phyloP scores from a whole-genome alignment of 768 basidiomycete species.

The Russula compacta region DNA sequence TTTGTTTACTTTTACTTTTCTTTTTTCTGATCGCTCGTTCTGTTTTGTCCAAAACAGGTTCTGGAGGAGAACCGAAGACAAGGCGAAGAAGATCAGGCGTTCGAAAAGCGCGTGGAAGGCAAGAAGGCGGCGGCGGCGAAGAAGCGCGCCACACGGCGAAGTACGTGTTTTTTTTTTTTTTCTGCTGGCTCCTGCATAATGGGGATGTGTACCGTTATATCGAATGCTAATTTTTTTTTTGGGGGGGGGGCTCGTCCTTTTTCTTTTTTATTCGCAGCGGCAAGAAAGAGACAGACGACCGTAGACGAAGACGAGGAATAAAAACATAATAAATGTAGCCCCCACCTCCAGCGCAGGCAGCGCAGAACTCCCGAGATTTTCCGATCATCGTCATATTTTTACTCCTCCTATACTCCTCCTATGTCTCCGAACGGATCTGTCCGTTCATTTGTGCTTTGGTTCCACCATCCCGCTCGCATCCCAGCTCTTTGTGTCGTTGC shows the following conservation, averaged over 20 bases:
- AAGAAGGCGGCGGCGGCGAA: slow-evolving; percentile 78
- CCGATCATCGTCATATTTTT: no score
- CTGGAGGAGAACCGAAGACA: slow-evolving; percentile 74
- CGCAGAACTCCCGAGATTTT: no score
- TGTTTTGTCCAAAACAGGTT: slow-evolving; percentile 41
- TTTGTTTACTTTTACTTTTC: background rate
- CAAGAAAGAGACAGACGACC: slow-evolving; percentile 3
- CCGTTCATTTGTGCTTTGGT: no score
- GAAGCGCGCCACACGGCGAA: slow-evolving; percentile 49
- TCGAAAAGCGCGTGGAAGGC: slow-evolving; percentile 77
- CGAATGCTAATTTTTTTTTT: no score
- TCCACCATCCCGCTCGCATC: no score
- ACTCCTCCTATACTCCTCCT: no score
- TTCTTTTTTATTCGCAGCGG: background rate
- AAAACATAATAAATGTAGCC: background rate
- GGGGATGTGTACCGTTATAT: no score
- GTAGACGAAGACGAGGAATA: slow-evolving; percentile 13
- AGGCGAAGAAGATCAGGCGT: slow-evolving; percentile 85
- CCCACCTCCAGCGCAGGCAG: no score
- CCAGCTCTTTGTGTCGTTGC: background rate
- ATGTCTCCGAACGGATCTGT: no score
- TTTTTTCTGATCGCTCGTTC: background rate
- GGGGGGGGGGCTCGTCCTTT: no score
- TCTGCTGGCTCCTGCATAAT: background rate
- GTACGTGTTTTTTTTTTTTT: slow-evolving; percentile 23